phyloP scores from a whole-genome alignment of 768 basidiomycete species.

The Lactarius indigo region DNA sequence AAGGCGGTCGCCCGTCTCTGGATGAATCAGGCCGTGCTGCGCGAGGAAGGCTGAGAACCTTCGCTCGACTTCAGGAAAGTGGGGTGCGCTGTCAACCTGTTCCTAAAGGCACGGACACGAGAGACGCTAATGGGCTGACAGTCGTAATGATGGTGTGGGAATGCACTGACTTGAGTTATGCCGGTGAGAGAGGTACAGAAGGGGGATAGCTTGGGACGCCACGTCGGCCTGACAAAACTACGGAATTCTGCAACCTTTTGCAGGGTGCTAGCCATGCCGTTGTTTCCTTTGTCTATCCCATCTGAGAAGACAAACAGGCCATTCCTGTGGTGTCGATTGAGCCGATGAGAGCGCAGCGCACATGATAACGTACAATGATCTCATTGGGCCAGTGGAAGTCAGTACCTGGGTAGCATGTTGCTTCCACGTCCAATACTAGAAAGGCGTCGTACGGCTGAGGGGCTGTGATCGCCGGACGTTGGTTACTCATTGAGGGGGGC shows the following conservation, averaged over 20 bases:
- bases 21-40: conserved; percentile 66
- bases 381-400: conserved; percentile 89
- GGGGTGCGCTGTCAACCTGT: conserved; percentile 76
- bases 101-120: conserved; percentile 43
- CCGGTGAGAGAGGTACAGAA: conserved; percentile 91
- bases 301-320: conserved; percentile 83
- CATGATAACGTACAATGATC: conserved; percentile 69
- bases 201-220: conserved; percentile 72
- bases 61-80: conserved; percentile 65
- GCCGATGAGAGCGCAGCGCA: background rate
- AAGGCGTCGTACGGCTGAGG: conserved; percentile 69
- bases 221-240: conserved; percentile 83
- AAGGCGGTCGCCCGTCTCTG: conserved; percentile 50
- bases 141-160: conserved; percentile 3
- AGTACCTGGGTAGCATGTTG: conserved; percentile 67
- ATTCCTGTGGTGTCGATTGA: conserved; percentile 60
- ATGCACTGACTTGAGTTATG: conserved; percentile 75
- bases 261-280: conserved; percentile 52
- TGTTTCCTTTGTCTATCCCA: conserved; percentile 66
- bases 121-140: background rate
- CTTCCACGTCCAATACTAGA: conserved; percentile 88
- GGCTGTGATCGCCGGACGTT: conserved; percentile 14
- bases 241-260: conserved; percentile 80
- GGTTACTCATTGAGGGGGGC: conserved; percentile 3
- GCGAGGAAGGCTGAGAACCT: conserved; percentile 65